Evolutionary conservation across 192 early-diverging fungal species (phyloP), one percentile per base, ranked within the genome.

Genomic region (Backusella psychrophila): DNA sequence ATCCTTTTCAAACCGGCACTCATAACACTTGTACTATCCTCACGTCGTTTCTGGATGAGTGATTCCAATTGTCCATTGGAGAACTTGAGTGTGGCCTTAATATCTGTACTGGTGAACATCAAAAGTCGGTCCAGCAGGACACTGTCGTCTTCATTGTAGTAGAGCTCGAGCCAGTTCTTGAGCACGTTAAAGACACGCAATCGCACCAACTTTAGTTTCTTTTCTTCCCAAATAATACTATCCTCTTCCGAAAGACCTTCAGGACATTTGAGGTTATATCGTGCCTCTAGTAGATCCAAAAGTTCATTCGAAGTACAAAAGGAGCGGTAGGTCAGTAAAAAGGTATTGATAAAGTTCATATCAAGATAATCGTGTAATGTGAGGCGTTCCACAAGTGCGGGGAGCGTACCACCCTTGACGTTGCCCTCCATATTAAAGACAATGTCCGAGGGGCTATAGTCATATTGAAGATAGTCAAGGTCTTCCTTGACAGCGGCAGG

Each of bases 111-210:
- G 7, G 75, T 79, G 31, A 80, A 80, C 4, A 69, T 53, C 63
- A 70, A 63, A 2, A 83, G 35, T 31, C 69, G 33, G 33, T 76
- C 72, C 6, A 79, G 68, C 6, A 83, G 70, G 26, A 72, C 87
- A 84, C 14, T 90, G 82, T 94, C 91, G 71, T 90, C 89, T 75
- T 96, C 95, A 44, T 91, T 83, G 73, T 92, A 93, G 84, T 94
- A 93, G 69, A 86, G 88, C 81, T 98, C 96, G 5, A 97, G 82
- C 96, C 96, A 99, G n/a, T 87, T 90, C 85, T 97, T 98, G 81
- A 98, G 87, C 46, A 97, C 85, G 78, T 96, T 96, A 87, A 92
- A 97, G 1, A 97, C 95, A 33, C 96, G 93, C 68, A 97, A 86
- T 38, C 96, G 90, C 41, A 99, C 89, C 17, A 94, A 90, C 75